Evolutionary conservation across 441 rosid genomes (phyloP).

Genomic region (Pelargonium cotyledonis): DNA sequence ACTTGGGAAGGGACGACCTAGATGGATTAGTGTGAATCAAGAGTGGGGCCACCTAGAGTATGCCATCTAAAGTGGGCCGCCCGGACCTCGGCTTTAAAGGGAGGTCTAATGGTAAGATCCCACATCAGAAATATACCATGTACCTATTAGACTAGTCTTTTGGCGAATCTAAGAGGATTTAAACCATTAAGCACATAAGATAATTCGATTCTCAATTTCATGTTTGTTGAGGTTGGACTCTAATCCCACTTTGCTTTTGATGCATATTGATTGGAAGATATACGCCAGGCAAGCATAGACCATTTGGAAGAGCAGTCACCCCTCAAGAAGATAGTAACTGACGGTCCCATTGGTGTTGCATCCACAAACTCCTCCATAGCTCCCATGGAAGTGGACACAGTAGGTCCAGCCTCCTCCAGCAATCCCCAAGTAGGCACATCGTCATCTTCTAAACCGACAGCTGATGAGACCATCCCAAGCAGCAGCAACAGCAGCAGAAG

Average conservation of each 20-base stretch:
- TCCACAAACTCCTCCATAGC: constrained; percentile 29
- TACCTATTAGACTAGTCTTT: too few relatives aligned
- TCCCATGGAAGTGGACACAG: constrained; percentile 37
- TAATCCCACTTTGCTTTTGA: constrained; percentile 9
- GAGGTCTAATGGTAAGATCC: too few relatives aligned
- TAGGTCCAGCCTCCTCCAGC: constrained; percentile 24
- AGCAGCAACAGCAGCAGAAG: constrained; percentile 21
- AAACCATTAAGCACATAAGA: neutral
- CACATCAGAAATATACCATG: too few relatives aligned
- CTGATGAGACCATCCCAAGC: constrained; percentile 25
- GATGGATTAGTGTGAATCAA: too few relatives aligned
- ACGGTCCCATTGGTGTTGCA: constrained; percentile 30
- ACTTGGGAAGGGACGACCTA: too few relatives aligned
- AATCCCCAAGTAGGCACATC: constrained; percentile 31
- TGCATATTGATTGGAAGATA: constrained; percentile 33
- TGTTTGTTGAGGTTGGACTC: neutral
- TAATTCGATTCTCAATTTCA: neutral
- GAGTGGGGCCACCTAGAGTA: too few relatives aligned
- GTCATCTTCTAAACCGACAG: constrained; percentile 34
- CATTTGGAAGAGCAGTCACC: constrained; percentile 43
- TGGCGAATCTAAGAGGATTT: neutral
- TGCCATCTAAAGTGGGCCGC: too few relatives aligned
- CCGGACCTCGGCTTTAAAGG: too few relatives aligned
- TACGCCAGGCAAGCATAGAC: constrained; percentile 44
- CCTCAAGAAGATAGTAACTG: constrained; percentile 45